phyloP scores from a whole-genome alignment of 225 moss, liverwort and hornwort species.

The Anthoceros angustus region DNA sequence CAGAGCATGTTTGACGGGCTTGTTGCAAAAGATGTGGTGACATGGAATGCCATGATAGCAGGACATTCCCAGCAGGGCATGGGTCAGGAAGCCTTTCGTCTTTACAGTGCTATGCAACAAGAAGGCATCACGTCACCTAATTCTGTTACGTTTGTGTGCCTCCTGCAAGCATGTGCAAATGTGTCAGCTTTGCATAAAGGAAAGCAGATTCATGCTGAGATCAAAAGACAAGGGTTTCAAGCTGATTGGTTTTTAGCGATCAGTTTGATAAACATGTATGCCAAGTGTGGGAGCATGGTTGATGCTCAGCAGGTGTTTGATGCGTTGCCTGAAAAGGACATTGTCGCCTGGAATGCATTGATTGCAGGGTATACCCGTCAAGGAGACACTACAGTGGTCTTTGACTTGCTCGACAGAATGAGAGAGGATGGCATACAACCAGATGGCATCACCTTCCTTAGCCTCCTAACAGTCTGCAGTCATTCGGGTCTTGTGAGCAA shows the following conservation, averaged over 20 bases:
- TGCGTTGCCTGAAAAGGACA: no score
- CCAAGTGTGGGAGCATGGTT: no score
- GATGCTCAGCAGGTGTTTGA: no score
- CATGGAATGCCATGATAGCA: no score
- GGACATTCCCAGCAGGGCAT: no score
- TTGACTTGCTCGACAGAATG: background rate
- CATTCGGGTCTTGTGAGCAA: background rate
- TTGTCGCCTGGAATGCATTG: no score
- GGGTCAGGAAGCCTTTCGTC: no score
- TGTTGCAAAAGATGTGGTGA: no score
- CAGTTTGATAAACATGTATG: background rate
- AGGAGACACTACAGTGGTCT: conserved; percentile 1
- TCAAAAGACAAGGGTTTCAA: background rate
- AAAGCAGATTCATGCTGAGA: background rate
- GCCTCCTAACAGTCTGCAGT: background rate
- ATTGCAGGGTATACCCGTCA: conserved; percentile 1
- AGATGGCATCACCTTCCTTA: no score
- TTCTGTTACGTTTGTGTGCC: background rate
- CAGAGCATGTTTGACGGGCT: no score
- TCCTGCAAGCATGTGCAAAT: background rate
- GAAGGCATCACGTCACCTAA: background rate
- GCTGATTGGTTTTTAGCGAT: background rate
- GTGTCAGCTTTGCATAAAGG: conserved; percentile 1
- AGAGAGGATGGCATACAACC: background rate
- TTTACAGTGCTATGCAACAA: background rate